Conservation (phyloP, 2,329 filamentous ascomycete species). For the Calonectria montana region DNA sequence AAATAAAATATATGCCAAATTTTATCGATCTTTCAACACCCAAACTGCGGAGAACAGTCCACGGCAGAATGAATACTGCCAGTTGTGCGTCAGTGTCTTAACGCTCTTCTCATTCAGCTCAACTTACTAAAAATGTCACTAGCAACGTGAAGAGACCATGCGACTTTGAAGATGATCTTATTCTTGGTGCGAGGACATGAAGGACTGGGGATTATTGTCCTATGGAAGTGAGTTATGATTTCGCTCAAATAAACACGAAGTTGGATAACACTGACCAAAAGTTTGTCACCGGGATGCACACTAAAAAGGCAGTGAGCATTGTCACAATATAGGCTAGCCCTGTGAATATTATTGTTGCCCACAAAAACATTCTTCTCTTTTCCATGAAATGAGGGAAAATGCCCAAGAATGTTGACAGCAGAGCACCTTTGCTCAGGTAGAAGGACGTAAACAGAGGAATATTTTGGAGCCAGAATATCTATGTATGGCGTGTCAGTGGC, state of each 20-base stretch:
- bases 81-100: background rate
- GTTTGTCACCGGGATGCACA: background rate
- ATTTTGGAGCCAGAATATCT: background rate
- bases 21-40: background rate
- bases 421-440: background rate
- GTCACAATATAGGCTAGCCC: background rate
- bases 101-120: background rate
- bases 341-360: background rate
- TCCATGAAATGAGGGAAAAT: background rate
- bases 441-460: slow-evolving; percentile 2
- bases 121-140: background rate
- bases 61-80: slow-evolving; percentile 9
- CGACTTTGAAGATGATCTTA: background rate
- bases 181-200: background rate
- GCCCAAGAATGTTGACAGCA: background rate
- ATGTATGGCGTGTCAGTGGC: background rate
- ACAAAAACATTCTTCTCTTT: background rate
- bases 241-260: too few relatives aligned
- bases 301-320: background rate
- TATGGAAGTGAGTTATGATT: too few relatives aligned
- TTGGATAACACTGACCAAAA: too few relatives aligned
- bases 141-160: background rate
- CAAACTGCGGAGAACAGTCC: background rate
- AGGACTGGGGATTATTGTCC: background rate
- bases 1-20: slow-evolving; percentile 3